Evolutionary conservation across 768 basidiomycete species (phyloP), one percentile per base, ranked within the genome.

Genomic region (Amanita pallidorosea): DNA sequence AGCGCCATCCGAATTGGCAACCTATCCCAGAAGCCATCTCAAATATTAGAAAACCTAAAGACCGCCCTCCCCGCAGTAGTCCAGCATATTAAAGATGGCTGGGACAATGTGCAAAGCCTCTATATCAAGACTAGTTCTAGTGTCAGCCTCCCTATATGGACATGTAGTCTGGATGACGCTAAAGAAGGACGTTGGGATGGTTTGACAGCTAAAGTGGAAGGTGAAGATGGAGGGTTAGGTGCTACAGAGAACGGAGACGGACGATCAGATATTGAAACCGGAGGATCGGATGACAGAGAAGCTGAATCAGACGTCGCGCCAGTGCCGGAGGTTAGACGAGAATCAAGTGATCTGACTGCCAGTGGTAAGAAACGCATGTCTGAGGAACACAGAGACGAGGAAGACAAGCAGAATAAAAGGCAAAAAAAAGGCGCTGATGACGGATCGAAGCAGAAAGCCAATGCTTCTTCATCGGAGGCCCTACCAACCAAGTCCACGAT

Each of bases 111-210:
- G 47, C 90, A 94, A 60, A 83, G 80, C 52, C 65, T 99, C 17
- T 77, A 89, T 56, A 80, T 99, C 69, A 98, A 98, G 68, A 95
- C 92, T 1, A 88, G 81, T 56, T 79, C 78, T 9, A 89, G 87
- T 47, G 72, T 82, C 31, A 80, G 84, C 56, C 67, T 99, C n/a
- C 96, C 96, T 4, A 82, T 99, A 61, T 99, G 93, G 91, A 77
- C 72, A 18, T 88, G 85, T 63, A 69, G 74, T 5, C 73, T 96
- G n/a, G 80, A 81, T 27, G 76, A 69, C 11, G 67, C 61, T 3
- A 74, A 76, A 41, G 77, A 74, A 13, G 80, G 76, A 5, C 68
- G 83, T 23, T 88, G 85, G 81, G 70, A 73, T 41, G 78, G 76
- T 0, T 58, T 79, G 25, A 62, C 60, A 7, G 65, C 61, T 1